Conservation (phyloP, 768 basidiomycete genomes). For the Hypsizygus marmoreus region DNA sequence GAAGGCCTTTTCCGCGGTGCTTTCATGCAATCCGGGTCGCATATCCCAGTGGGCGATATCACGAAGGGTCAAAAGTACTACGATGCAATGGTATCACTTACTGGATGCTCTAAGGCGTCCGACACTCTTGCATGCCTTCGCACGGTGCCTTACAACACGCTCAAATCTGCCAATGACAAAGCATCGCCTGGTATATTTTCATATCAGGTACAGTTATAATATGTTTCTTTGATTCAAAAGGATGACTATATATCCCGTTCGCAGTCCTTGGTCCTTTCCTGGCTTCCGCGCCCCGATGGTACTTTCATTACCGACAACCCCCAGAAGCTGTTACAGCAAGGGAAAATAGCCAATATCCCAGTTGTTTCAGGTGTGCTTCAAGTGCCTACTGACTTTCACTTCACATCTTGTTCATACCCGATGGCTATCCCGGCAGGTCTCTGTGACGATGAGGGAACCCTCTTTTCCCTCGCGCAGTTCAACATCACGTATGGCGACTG, state of each 20-base stretch:
- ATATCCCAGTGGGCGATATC: conserved; percentile 46
- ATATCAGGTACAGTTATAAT: conserved; percentile 40
- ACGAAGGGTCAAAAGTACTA: conserved; percentile 47
- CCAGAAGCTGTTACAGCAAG: conserved; percentile 41
- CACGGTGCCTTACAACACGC: conserved; percentile 32
- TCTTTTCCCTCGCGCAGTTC: conserved; percentile 45
- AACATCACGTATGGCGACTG: conserved; percentile 48
- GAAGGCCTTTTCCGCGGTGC: conserved; percentile 51
- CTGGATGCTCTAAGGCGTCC: conserved; percentile 37
- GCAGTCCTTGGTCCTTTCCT: conserved; percentile 49
- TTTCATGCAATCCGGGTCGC: conserved; percentile 52
- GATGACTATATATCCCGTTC: too few relatives aligned
- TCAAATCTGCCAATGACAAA: conserved; percentile 47
- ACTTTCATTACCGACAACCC: conserved; percentile 48
- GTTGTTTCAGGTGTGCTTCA: conserved; percentile 44
- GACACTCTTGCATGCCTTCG: conserved; percentile 50
- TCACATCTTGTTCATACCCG: neutral
- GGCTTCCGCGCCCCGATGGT: conserved; percentile 52
- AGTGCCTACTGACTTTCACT: neutral
- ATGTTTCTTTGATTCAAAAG: neutral
- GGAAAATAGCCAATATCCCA: conserved; percentile 48
- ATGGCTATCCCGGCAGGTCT: conserved; percentile 38
- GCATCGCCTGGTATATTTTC: conserved; percentile 42
- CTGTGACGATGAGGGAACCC: conserved; percentile 61
- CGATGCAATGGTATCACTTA: conserved; percentile 40